A percentile compares a stretch with the other conserved stretches of the same genome.
phyloP scores from a whole-genome alignment of 345 rosid species.

The Eucalyptus camaldulensis region DNA sequence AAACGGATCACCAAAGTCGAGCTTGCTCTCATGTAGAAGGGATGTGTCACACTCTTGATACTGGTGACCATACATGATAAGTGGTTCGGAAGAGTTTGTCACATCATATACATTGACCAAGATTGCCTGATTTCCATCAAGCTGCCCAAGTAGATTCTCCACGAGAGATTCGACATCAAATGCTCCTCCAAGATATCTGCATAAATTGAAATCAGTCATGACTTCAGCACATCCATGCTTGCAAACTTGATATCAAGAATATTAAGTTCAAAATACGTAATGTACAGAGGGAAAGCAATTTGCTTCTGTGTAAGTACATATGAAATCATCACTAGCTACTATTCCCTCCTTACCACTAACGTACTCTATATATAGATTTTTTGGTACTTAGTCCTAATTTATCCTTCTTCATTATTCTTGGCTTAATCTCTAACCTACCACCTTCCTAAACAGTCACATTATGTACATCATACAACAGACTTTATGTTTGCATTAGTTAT shows the following conservation, averaged over 20 bases:
- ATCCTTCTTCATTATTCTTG: background rate
- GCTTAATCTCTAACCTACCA: background rate
- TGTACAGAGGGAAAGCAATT: background rate
- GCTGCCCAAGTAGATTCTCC: constrained; percentile 94
- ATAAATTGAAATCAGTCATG: background rate
- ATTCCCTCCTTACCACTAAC: background rate
- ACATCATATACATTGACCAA: constrained; percentile 88
- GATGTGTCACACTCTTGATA: constrained; percentile 72
- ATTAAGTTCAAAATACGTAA: background rate
- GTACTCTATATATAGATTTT: background rate
- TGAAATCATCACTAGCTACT: background rate
- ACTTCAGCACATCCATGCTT: background rate
- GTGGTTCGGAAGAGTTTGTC: constrained; percentile 72
- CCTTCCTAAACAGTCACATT: background rate
- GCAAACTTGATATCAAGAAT: background rate
- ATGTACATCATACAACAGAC: background rate
- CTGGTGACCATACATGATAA: constrained; percentile 84
- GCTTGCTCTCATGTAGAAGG: constrained; percentile 68
- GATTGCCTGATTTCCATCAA: constrained; percentile 89
- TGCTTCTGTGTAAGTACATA: background rate
- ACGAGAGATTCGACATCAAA: constrained; percentile 99
- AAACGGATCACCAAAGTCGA: constrained; percentile 94
- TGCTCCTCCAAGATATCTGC: constrained; percentile 95
- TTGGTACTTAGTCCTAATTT: background rate
- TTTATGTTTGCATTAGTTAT: background rate